Base-by-base conservation (phyloP, 140 eudicot genomes). In the Anethum foeniculum region DNA sequence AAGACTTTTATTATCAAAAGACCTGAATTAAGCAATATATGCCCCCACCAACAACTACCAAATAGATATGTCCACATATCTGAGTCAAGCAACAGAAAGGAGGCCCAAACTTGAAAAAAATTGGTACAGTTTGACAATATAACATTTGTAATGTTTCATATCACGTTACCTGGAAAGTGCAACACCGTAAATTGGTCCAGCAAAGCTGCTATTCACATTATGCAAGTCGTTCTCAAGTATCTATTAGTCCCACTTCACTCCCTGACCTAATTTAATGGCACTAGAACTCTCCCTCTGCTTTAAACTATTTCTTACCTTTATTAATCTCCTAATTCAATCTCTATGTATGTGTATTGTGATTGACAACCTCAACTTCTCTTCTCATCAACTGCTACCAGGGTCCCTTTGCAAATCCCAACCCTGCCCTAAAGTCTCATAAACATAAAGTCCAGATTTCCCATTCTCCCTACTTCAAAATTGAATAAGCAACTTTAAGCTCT, bases 171-270 rank as follows among this genome's bases (percentile, higher is more conserved):
- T 60, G 72, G 81, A 78, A 78, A 78, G 54, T 78, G 81, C 38
- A 54, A 78, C 73, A 2, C 81, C 7, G 34, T 28, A 58, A 58
- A 28, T 54, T 78, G 73, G 74, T 36, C 81, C 54, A 78, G 25
- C 72, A 58, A 27, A 46, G 60, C 79, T 75, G 18, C 64, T 19
- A 18, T 78, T 58, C 81, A 78, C 81, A 78, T 58, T 32, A 56
- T 60, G 72, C 81, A 78, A 36, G 73, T 78, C 73, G 25, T 39
- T 78, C 62, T 78, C 81, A 78, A 56, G 81, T 74, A 60, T 58
- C 52, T 78, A 48, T 19, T n/a, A 78, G 25, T 16, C 81, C 71
- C 71, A 75, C 79, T 75, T 75, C 41, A 75, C 60, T 75, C 79
- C 7, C 41, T 46, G 79, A 75, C 79, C 78, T 44, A 74, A 74